Base-by-base conservation (phyloP, 306 rosid species). In the Prunus mongolica region DNA sequence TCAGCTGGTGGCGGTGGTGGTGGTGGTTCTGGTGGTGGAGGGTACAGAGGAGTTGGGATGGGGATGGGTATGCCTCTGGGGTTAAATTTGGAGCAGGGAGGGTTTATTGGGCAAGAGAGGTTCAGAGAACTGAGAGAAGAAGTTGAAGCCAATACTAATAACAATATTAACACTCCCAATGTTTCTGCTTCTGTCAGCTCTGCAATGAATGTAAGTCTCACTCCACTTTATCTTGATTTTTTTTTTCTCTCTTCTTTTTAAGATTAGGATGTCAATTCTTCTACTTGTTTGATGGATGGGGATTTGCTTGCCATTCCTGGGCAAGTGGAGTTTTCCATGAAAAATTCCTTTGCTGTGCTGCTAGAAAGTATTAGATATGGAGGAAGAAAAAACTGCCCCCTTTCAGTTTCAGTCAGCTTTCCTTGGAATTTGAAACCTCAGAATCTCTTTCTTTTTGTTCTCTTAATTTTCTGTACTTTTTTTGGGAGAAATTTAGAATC, bases 1-100 rank as follows among this genome's bases (percentile, higher is more conserved):
- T 55, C 79, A 20, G 75, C 72, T 3, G 72, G 65, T 2, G 74
- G 65, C 2, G 80, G 57, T 25, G 54, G 65, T 25, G 54, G 65
- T 7, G 74, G 64, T 1, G 62, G 82, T 28, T 72, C 72, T 3
- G 72, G 75, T 2, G 74, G 76, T 3, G 80, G 69, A 28, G 86
- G 81, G n/a, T 78, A 78, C 52, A 73, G 86, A 75, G 84, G 81
- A 38, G 62, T 87, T 9, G 80, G 86, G 11, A 80, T 88, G 30
- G 83, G 90, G 50, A 78, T 86, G 86, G 89, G 85, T n/a, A 83
- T 92, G 88, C 97, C 98, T 27, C 73, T 92, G 80, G 96, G 97
- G 10, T 73, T 95, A 82, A 89, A 92, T 81, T 89, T 90, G 80
- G 98, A 95, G 75, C 98, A 83, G 66, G 78, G 67, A 12, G 67